Evolutionary conservation across 2,329 filamentous ascomycete species (phyloP), one percentile per base, ranked within the genome.

Genomic region (Fusarium sp.): DNA sequence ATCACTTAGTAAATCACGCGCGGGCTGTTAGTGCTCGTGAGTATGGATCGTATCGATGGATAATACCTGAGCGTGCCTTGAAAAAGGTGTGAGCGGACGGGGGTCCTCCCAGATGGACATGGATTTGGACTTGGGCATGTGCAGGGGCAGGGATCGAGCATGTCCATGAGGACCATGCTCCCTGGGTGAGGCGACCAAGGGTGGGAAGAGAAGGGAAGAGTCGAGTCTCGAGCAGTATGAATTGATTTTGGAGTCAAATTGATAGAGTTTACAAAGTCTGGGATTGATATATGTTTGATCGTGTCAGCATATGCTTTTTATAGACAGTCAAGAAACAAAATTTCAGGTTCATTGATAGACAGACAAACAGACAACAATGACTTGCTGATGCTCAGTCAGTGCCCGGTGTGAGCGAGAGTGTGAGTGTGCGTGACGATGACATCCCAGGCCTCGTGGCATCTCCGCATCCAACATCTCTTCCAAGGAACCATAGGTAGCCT

Each of bases 381-480:
- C 28, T 59, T 65, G 53, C 60, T 59, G 52, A 64, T 64, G 31
- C 37, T 41, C 44, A 53, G 43, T 57, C 66, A 61, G 56, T 50
- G 56, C 41, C 57, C 48, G 35, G 62, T 31, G 43, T 38, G 44
- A 49, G 44, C 9, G 33, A 66, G 61, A 48, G 48, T 64, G 66
- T 64, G 66, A 43, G 66, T 39, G 60, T 69, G 66, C 58, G 66
- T 70, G 66, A 67, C 66, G 66, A 69, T 70, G 66, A 69, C 66
- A 70, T 69, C 66, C 58, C 41, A 53, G 58, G 62, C 66, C 66
- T 69, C 66, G 66, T 70, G 66, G 66, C 66, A 70, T 59, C 66
- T 69, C 66, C 60, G 55, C 55, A 69, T 67, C 66, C 66, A 69
- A 69, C 56, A 56, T 66, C 31, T 61, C 64, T 48, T 28, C 43